Evolutionary conservation across 2,329 filamentous ascomycete genomes (phyloP).

Genomic region (Chalaropsis thielavioides): DNA sequence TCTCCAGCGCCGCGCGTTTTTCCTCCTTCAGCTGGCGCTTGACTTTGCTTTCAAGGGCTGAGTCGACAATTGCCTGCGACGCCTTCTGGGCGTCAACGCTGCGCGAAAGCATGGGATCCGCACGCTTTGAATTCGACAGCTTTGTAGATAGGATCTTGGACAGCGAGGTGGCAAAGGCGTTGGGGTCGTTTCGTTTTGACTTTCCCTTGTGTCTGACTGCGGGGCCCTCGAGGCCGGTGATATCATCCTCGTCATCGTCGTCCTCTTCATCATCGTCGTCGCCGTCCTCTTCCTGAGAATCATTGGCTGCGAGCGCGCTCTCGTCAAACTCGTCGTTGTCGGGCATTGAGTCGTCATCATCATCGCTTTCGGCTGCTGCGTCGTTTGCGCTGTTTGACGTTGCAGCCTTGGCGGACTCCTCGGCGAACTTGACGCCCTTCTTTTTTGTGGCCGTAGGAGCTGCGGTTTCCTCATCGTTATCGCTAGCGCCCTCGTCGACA

Average conservation of each 20-base stretch:
- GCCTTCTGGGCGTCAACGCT: constrained; percentile 60
- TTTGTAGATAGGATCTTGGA: constrained; percentile 87
- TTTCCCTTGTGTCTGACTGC: constrained; percentile 29
- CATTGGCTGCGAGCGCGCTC: constrained; percentile 21
- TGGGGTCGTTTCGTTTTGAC: constrained; percentile 82
- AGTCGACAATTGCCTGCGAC: constrained; percentile 57
- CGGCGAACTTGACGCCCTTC: constrained; percentile 10
- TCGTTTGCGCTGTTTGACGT: constrained; percentile 21
- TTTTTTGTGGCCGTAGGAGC: constrained; percentile 22
- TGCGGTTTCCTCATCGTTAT: constrained; percentile 24
- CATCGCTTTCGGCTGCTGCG: constrained; percentile 22
- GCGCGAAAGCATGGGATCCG: constrained; percentile 82
- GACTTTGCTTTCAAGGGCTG: constrained; percentile 69
- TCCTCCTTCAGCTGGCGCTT: constrained; percentile 65
- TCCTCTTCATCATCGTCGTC: constrained; percentile 22
- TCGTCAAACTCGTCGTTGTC: constrained; percentile 26
- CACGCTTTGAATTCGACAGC: constrained; percentile 62
- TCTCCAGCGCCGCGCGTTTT: constrained; percentile 64
- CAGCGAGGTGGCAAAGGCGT: constrained; percentile 82
- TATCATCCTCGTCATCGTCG: constrained; percentile 28
- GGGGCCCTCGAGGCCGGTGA: constrained; percentile 27
- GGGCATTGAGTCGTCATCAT: constrained; percentile 15
- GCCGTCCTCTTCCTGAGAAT: constrained; percentile 21
- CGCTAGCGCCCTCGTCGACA: constrained; percentile 32
- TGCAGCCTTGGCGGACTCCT: constrained; percentile 20